These are phyloP conservation scores for Erodium chrysanthum DNA, from an alignment of 441 rosid species.

Conservation along the genomic window DNA sequence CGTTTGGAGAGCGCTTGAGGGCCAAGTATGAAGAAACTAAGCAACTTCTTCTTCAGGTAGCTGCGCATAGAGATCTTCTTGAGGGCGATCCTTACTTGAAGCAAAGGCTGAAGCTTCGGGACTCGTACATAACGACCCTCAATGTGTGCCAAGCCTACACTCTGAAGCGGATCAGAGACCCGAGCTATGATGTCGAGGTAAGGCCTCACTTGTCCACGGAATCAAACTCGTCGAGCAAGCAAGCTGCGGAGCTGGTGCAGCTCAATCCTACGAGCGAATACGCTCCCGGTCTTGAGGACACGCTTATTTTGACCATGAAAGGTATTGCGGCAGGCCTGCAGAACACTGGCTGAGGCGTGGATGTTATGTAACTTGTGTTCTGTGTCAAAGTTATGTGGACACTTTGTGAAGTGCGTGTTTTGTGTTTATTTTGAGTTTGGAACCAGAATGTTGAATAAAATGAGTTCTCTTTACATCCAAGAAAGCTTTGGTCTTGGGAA, in stretches of 20 bases:
- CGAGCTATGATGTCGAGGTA: slow-evolving; percentile 52
- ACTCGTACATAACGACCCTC: not conserved
- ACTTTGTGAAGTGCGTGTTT: not conserved
- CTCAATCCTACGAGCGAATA: slow-evolving; percentile 73
- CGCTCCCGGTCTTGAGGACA: slow-evolving; percentile 81
- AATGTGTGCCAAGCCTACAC: not conserved
- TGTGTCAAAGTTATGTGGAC: not conserved
- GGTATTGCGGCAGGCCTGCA: slow-evolving; percentile 89
- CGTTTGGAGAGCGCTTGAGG: slow-evolving; percentile 27
- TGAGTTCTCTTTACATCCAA: not conserved
- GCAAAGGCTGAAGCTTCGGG: not conserved
- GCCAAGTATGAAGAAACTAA: slow-evolving; percentile 68
- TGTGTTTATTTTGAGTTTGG: no score
- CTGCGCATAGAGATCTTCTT: slow-evolving; percentile 80
- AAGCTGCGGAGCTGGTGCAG: slow-evolving; percentile 56
- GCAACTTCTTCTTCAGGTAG: slow-evolving; percentile 77
- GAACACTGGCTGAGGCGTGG: slow-evolving; percentile 58
- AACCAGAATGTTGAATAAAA: not conserved
- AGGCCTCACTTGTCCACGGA: slow-evolving; percentile 74
- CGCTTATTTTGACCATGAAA: slow-evolving; percentile 90
- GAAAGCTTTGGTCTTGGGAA: no score
- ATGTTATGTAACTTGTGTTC: not conserved
- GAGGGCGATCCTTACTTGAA: slow-evolving; percentile 74
- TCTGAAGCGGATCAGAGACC: slow-evolving; percentile 70
- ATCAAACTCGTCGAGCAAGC: slow-evolving; percentile 52